phyloP scores from a whole-genome alignment of 148 eudicot genomes.

The Simmondsia chinensis region DNA sequence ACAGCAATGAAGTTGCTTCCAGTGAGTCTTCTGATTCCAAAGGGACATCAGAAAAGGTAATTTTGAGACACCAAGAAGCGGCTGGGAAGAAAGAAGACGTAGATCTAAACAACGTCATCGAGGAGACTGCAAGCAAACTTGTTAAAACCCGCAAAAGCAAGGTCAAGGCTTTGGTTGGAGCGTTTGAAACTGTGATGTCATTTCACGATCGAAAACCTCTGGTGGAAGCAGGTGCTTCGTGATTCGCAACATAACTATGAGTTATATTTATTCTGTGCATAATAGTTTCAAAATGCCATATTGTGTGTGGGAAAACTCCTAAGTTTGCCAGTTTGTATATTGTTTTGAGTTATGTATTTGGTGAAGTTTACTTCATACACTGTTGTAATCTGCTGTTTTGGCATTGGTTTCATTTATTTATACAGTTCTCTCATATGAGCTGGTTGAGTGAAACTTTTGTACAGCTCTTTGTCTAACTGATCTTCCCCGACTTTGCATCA shows the following conservation, averaged over 20 bases:
- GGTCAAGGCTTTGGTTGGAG: conserved; percentile 84
- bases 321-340: neutral
- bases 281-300: conserved; percentile 10
- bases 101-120: conserved; percentile 56
- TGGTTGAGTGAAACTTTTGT: too few relatives aligned
- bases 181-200: conserved; percentile 63
- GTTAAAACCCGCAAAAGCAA: conserved; percentile 62
- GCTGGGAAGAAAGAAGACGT: conserved; percentile 29
- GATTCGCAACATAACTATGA: conserved; percentile 11
- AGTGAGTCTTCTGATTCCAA: conserved; percentile 15
- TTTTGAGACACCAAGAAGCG: conserved; percentile 43
- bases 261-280: conserved; percentile 10
- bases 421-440: too few relatives aligned
- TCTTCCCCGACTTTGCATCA: too few relatives aligned
- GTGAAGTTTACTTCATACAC: too few relatives aligned
- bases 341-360: too few relatives aligned
- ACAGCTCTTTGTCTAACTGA: too few relatives aligned
- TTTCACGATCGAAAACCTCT: conserved; percentile 34
- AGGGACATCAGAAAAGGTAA: conserved; percentile 23
- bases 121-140: conserved; percentile 71
- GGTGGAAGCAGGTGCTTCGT: conserved; percentile 23
- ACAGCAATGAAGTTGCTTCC: conserved; percentile 13
- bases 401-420: too few relatives aligned
- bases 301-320: conserved; percentile 3
- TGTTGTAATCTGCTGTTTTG: too few relatives aligned